Evolutionary conservation across 176 grass and related monocot genomes (phyloP).

Genomic region (Eragrostis nindensis): DNA sequence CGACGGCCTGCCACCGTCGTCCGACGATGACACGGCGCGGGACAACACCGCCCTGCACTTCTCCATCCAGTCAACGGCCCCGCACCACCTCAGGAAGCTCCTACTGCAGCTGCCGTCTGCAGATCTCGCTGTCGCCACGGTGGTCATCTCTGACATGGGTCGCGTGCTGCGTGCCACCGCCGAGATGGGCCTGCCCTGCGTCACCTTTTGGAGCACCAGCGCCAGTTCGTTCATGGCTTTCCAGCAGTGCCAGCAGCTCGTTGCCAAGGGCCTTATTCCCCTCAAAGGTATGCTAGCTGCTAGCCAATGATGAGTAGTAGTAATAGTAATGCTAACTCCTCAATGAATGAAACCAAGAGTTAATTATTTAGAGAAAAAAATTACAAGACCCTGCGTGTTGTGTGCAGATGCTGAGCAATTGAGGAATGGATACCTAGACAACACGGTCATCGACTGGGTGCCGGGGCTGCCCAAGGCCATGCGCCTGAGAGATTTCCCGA

Average conservation of each 20-base stretch:
- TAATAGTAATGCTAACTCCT: too few relatives aligned
- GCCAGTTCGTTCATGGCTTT: conserved; percentile 33
- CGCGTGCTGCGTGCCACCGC: conserved; percentile 5
- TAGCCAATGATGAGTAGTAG: too few relatives aligned
- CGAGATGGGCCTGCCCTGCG: conserved; percentile 34
- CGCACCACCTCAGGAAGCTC: conserved; percentile 8
- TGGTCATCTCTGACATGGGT: conserved; percentile 35
- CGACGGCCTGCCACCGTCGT: conserved; percentile 8
- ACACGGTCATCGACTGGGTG: conserved; percentile 23
- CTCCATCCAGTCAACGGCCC: not conserved
- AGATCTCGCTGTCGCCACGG: not conserved
- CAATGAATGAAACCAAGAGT: too few relatives aligned
- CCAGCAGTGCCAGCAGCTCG: conserved; percentile 12
- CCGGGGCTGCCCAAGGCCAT: conserved; percentile 37
- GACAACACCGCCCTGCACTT: not conserved
- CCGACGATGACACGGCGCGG: not conserved
- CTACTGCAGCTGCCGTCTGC: not conserved
- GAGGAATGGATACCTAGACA: conserved; percentile 29
- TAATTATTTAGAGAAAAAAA: too few relatives aligned
- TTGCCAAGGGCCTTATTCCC: conserved; percentile 18
- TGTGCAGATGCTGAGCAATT: conserved; percentile 20
- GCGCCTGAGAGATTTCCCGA: conserved; percentile 20
- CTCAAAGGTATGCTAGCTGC: conserved; percentile 26
- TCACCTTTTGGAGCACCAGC: conserved; percentile 34
- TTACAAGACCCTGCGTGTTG: too few relatives aligned